Conservation (phyloP, 1,139 yeast species). For the Casaregolazyma suthepensis region DNA sequence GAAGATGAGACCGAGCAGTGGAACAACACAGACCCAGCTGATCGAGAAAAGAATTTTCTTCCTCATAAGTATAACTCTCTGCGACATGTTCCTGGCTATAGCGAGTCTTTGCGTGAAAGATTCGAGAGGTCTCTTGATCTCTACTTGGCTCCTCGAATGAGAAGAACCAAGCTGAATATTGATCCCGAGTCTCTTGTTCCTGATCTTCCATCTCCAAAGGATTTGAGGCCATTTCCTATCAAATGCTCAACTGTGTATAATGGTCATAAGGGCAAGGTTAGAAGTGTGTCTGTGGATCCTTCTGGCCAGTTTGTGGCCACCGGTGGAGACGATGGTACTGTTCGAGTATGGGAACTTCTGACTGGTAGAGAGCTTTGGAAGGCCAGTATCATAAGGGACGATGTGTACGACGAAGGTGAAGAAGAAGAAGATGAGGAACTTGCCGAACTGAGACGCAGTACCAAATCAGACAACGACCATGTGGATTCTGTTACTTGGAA, state of each 20-base stretch:
- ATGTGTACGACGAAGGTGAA: conserved; percentile 38
- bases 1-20: conserved; percentile 73
- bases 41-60: conserved; percentile 69
- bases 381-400: conserved; percentile 41
- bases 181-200: conserved; percentile 97
- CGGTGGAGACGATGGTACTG: conserved; percentile 94
- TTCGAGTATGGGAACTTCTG: conserved; percentile 92
- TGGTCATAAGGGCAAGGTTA: conserved; percentile 80
- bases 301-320: conserved; percentile 94
- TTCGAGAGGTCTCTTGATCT: conserved; percentile 92
- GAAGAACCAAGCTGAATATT: conserved; percentile 82
- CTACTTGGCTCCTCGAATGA: conserved; percentile 93
- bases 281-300: conserved; percentile 81
- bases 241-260: conserved; percentile 74
- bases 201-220: conserved; percentile 94
- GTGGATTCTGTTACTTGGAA: conserved; percentile 87
- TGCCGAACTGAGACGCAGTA: conserved; percentile 24
- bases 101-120: conserved; percentile 76
- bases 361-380: conserved; percentile 91
- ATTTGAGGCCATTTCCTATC: conserved; percentile 96
- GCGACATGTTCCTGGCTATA: conserved; percentile 92
- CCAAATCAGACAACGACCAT: conserved; percentile 49
- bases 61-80: conserved; percentile 79
- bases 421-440: conserved; percentile 38
- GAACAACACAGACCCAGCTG: conserved; percentile 67